Percentiles rank a stretch among this genome's conserved stretches.
phyloP scores from a whole-genome alignment of 2,329 filamentous ascomycete species.

The Penicillium sp. region DNA sequence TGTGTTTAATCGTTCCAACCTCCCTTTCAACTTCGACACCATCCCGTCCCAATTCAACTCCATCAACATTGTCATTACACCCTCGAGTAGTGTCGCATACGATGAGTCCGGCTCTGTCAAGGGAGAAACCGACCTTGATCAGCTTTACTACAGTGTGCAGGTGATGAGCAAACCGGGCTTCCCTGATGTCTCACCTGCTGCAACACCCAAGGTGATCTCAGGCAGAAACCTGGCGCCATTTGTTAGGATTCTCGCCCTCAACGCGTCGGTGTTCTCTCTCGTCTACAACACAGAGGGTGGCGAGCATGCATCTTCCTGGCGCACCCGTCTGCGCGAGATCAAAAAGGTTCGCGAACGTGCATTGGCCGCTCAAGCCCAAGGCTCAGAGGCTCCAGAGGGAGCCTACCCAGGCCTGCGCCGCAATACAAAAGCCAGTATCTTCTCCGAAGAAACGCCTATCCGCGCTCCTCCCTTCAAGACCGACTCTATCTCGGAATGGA shows the following conservation, averaged over 20 bases:
- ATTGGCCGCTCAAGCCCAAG: constrained; percentile 29
- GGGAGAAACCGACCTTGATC: constrained; percentile 30
- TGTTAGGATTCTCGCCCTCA: constrained; percentile 83
- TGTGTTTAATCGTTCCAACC: constrained; percentile 94
- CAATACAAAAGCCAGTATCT: constrained; percentile 40
- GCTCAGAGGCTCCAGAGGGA: constrained; percentile 30
- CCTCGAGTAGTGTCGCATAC: constrained; percentile 54
- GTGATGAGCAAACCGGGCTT: constrained; percentile 86
- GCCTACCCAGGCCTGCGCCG: constrained; percentile 33
- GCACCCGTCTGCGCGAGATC: constrained; percentile 80
- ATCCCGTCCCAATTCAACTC: constrained; percentile 96
- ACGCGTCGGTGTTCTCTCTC: constrained; percentile 86
- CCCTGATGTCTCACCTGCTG: constrained; percentile 85
- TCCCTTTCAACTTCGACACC: constrained; percentile 82
- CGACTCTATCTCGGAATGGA: constrained; percentile 39
- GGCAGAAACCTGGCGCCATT: constrained; percentile 79
- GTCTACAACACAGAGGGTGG: constrained; percentile 77
- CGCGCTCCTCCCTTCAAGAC: constrained; percentile 31
- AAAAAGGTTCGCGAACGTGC: constrained; percentile 68
- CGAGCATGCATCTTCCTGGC: constrained; percentile 87
- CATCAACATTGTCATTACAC: constrained; percentile 93
- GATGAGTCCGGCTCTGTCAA: constrained; percentile 39
- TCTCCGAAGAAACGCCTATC: constrained; percentile 35
- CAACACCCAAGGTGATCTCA: constrained; percentile 84
- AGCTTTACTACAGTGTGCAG: constrained; percentile 79